phyloP scores from a whole-genome alignment of 305 asterid genomes.

The Fraxinus velutina region DNA sequence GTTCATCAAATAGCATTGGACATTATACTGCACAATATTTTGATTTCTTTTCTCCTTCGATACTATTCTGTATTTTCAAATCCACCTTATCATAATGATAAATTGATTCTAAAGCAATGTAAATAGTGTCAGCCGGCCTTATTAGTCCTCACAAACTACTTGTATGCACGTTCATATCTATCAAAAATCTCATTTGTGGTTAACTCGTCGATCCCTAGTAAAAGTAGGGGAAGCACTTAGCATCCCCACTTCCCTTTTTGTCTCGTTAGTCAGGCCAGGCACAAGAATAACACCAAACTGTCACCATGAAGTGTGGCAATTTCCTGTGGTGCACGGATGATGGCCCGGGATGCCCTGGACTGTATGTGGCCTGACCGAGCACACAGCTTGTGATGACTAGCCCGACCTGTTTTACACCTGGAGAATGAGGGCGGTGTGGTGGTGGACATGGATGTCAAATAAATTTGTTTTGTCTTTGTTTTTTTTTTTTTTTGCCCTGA shows the following conservation, averaged over 20 bases:
- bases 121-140: not conserved
- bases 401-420: not conserved
- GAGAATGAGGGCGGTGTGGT: not conserved
- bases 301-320: not conserved
- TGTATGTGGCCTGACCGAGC: not conserved
- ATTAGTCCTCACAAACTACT: not conserved
- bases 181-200: not conserved
- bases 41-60: not conserved
- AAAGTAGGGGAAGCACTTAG: not conserved
- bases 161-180: not conserved
- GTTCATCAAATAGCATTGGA: not conserved
- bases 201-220: not conserved
- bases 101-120: not conserved
- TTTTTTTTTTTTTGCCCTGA: too few species aligned
- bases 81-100: not conserved
- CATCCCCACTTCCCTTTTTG: not conserved
- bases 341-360: not conserved
- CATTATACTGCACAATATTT: not conserved
- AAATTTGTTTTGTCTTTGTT: too few species aligned
- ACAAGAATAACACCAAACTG: not conserved
- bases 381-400: not conserved
- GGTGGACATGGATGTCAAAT: too few species aligned
- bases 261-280: not conserved
- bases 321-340: not conserved
- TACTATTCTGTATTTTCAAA: too few species aligned